A percentile compares a stretch with the other conserved stretches of the same genome.
Conservation (phyloP, 495 filamentous ascomycete genomes). For the Beverwykella pulmonaria region DNA sequence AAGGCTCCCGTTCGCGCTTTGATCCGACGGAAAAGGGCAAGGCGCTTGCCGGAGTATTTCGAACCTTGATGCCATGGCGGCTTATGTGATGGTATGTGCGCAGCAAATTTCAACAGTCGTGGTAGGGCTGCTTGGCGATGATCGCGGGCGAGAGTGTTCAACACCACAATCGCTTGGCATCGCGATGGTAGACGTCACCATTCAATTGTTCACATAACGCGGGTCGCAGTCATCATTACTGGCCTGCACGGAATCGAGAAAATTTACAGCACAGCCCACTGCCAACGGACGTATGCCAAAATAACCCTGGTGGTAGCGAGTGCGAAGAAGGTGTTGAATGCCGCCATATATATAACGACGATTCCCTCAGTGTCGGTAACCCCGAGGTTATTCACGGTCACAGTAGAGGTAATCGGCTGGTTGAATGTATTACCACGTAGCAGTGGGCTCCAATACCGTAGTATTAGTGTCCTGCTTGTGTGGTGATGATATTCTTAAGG, state of each 20-base stretch:
- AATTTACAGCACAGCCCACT: neutral
- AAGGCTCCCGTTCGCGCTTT: neutral
- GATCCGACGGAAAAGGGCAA: neutral
- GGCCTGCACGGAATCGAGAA: neutral
- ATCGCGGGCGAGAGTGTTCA: slow-evolving; percentile 19
- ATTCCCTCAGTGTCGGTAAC: no score
- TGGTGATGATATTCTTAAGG: no score
- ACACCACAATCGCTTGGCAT: slow-evolving; percentile 29
- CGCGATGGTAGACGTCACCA: slow-evolving; percentile 22
- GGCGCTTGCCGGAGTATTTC: neutral
- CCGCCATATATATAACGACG: neutral
- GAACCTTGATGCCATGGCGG: neutral
- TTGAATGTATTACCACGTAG: no score
- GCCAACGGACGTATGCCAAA: neutral
- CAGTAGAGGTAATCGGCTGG: no score
- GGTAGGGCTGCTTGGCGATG: neutral
- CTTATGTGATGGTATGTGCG: neutral
- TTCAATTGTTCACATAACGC: neutral
- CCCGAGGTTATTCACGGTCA: no score
- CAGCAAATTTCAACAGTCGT: neutral
- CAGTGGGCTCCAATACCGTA: no score
- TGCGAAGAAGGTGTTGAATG: slow-evolving; percentile 10
- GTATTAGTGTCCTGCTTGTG: no score
- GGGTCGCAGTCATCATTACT: neutral
- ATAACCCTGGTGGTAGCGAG: slow-evolving; percentile 9